A percentile compares a stretch with the other conserved stretches of the same genome.
phyloP scores from a whole-genome alignment of 768 basidiomycete species.

The Myochromella boudieri region DNA sequence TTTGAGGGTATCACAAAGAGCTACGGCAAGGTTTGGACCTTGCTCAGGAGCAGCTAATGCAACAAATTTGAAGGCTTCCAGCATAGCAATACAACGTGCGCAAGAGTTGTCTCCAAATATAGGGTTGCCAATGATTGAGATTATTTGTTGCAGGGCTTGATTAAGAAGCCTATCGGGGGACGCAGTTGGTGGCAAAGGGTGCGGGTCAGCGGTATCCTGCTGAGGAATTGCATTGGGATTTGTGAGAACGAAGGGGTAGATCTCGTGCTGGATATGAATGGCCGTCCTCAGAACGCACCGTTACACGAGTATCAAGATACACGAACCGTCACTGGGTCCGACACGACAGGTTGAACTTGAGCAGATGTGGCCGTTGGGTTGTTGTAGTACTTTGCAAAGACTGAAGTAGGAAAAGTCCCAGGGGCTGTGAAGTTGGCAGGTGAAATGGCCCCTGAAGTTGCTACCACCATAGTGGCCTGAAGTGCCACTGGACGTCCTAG shows the following conservation, averaged over 20 bases:
- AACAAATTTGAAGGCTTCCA: slow-evolving; percentile 67
- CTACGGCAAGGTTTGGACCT: slow-evolving; percentile 55
- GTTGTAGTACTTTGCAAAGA: slow-evolving; percentile 69
- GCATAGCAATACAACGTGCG: slow-evolving; percentile 55
- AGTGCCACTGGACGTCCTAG: slow-evolving; percentile 1
- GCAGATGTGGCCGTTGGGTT: slow-evolving; percentile 68
- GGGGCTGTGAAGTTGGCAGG: slow-evolving; percentile 56
- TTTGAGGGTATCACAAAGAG: slow-evolving; percentile 60
- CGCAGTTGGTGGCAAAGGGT: slow-evolving; percentile 61
- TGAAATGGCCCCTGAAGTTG: slow-evolving; percentile 23
- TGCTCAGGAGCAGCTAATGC: slow-evolving; percentile 61
- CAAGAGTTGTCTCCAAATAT: slow-evolving; percentile 55
- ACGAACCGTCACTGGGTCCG: slow-evolving; percentile 66
- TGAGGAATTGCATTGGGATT: slow-evolving; percentile 59
- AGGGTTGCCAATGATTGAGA: slow-evolving; percentile 54
- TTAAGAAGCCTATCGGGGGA: slow-evolving; percentile 44
- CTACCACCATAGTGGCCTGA: slow-evolving; percentile 9
- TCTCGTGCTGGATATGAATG: slow-evolving; percentile 41
- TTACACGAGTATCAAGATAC: slow-evolving; percentile 8
- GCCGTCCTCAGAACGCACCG: too few relatives aligned
- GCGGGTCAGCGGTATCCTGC: slow-evolving; percentile 61
- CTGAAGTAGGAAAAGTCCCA: slow-evolving; percentile 64
- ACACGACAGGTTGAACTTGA: slow-evolving; percentile 76
- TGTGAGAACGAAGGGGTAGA: slow-evolving; percentile 62
- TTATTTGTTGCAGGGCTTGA: slow-evolving; percentile 55